Conservation (phyloP, 345 rosid genomes). For the Hibiscus trionum region DNA sequence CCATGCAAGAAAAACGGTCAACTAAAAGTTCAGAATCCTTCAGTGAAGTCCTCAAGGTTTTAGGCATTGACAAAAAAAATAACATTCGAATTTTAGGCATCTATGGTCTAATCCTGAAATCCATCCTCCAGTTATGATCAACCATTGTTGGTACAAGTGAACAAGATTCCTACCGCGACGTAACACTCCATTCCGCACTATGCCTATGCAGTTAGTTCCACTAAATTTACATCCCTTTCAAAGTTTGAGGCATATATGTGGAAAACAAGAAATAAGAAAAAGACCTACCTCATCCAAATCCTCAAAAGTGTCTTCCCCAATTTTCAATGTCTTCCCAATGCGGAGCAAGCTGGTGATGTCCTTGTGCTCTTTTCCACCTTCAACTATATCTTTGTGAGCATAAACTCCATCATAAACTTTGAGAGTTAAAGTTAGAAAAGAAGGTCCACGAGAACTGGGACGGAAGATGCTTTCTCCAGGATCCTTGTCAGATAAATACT, state of each 20-base stretch:
- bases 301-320: too few species aligned
- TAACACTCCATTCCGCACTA: background rate
- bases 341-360: too few species aligned
- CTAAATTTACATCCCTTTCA: too few species aligned
- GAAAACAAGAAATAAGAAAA: too few species aligned
- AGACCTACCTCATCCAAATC: too few species aligned
- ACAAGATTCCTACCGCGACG: background rate
- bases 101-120: background rate
- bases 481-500: slow-evolving; percentile 82
- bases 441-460: slow-evolving; percentile 34
- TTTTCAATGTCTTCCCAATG: too few species aligned
- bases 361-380: too few species aligned
- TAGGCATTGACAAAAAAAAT: background rate
- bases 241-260: too few species aligned
- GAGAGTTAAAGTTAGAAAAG: too few species aligned
- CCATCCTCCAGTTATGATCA: background rate
- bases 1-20: background rate
- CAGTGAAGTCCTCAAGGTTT: background rate
- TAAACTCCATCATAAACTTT: too few species aligned
- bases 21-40: background rate
- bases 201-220: background rate
- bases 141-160: background rate
- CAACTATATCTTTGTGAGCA: too few species aligned
- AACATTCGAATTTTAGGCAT: background rate
- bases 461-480: slow-evolving; percentile 91